phyloP scores from a whole-genome alignment of 2,329 filamentous ascomycete species.

The Passalora sequoiae region DNA sequence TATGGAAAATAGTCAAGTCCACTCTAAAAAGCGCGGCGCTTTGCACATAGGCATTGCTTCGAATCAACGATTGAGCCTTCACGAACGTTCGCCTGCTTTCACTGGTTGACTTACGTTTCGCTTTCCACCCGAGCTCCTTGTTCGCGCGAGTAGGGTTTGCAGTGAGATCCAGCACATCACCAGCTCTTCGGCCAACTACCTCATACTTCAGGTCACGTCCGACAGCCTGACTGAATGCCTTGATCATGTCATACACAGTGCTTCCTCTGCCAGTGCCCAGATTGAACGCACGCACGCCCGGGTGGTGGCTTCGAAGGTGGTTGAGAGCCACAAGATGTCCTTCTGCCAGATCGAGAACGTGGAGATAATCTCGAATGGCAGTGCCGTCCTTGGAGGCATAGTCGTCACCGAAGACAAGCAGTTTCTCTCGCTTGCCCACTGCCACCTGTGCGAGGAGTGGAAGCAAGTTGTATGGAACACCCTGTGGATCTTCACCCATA shows the following conservation, averaged over 20 bases:
- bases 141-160: constrained; percentile 86
- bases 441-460: constrained; percentile 93
- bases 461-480: constrained; percentile 91
- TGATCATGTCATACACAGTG: constrained; percentile 96
- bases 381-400: constrained; percentile 87
- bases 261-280: constrained; percentile 88
- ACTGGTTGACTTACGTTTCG: too few species aligned
- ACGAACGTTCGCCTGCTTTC: too few species aligned
- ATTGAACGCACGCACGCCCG: constrained; percentile 94
- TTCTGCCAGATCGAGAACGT: constrained; percentile 81
- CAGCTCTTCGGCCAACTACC: constrained; percentile 72
- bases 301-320: constrained; percentile 76
- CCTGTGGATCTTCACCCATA: constrained; percentile 97
- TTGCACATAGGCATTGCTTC: too few species aligned
- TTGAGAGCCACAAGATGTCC: constrained; percentile 87
- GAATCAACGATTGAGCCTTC: too few species aligned
- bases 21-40: too few species aligned
- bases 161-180: constrained; percentile 91
- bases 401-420: constrained; percentile 92
- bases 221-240: constrained; percentile 82
- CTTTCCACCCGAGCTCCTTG: constrained; percentile 86
- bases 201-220: constrained; percentile 83
- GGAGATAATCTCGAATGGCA: constrained; percentile 96
- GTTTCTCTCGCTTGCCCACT: constrained; percentile 87
- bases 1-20: too few species aligned